Base-by-base conservation (phyloP, 192 early-diverging fungal genomes). In the Gigaspora rosea region DNA sequence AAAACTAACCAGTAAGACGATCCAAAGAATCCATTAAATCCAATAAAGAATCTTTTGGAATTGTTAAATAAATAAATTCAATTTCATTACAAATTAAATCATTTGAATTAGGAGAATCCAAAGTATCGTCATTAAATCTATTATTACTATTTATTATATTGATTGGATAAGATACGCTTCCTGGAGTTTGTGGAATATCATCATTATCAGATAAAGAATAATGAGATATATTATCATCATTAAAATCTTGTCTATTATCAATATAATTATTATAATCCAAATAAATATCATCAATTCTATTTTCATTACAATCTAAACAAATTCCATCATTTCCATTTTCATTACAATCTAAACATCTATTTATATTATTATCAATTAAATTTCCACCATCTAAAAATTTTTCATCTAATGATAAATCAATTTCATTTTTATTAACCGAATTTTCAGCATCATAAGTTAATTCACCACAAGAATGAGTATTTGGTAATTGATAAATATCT, bases 1-100 rank as follows among this genome's bases (percentile, higher is more conserved):
- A 46, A 18, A 41, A 66, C 64, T 9, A 66, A 66, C 64, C 64
- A 66, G 64, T 5, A 46, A 66, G 64, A 66, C 13, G 8, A 66
- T 66, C 64, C 64, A 66, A 66, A 18, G 64, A 33, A n/a, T 66
- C 64, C 36, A 66, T 41, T 9, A 66, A 66, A 8, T 66, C 64
- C 18, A 66, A 41, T 36, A 66, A 16, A 36, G 36, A 33, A 16
- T 46, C 18, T 66, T 36, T 41, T 41, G 64, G 64, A 36, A 41
- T 9, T 13, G 18, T 41, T 66, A 66, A 66, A 66, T 66, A 41
- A 41, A 66, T 66, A 6, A 66, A 41, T 66, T 66, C 64, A n/a
- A 66, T 36, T 41, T 35, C 64, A 41, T 66, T 66, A 66, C 64
- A 41, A 66, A 33, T 56, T 56, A 11, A 15, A 56, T 4, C 4